Evolutionary conservation across 1,284 basidiomycete genomes (phyloP), one percentile per base, ranked within the genome.

Genomic region (Vanrija humicola): DNA sequence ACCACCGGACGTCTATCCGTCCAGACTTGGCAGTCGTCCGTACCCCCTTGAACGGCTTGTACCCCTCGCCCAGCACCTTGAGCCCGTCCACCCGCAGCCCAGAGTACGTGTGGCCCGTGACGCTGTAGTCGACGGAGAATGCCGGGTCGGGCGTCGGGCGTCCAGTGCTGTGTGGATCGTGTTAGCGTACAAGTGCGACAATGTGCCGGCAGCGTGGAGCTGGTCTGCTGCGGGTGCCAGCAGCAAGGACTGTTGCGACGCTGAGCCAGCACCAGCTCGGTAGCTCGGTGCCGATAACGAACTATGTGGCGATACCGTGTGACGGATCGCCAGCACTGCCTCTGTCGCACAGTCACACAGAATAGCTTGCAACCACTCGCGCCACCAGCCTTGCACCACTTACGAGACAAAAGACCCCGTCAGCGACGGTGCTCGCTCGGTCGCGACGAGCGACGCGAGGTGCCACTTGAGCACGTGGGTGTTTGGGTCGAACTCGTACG

Each of bases 51-150:
- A 89, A 93, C 15, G 84, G 77, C 55, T 77, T 73, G 66, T 80
- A 80, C 53, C 68, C 75, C 39, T 77, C 74, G 3, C 87, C 85
- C 0, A 82, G 83, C n/a, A 96, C 78, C 69, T 86, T 89, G 54
- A 97, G 81, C 64, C 90, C 86, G 58, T 91, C 88, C 3, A 96
- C 86, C 61, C 88, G 88, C 50, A 96, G 78, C 8, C 86, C 82
- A 2, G 90, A 91, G 70, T 87, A 88, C 39, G 85, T 85, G 68
- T 88, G 80, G 43, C 86, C 83, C 21, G 84, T 81, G 34, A 92
- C 82, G 43, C 84, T 82, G 74, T 90, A 96, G 9, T 77, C 77
- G 34, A 90, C 79, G 50, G 83, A 82, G 55, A 95, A 80, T 0
- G 88, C 85, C 45, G 84, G 87, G 10, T 89, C 71, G 79, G 51